Evolutionary conservation across 208 protist species (phyloP).

Genomic region (Acanthamoeba royreba): DNA sequence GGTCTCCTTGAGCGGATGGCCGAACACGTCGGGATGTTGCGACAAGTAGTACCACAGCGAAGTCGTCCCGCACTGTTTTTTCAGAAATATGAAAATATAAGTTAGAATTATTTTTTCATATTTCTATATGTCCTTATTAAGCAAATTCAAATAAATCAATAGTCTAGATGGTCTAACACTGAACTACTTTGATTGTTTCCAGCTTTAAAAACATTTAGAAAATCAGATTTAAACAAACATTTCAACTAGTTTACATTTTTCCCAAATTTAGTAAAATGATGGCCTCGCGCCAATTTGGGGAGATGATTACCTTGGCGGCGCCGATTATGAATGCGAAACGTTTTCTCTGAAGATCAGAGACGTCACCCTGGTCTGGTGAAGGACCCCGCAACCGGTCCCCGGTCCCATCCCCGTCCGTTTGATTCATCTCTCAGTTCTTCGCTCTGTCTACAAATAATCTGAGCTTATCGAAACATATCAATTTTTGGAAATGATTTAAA

Average conservation of each 20-base stretch:
- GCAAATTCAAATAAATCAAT: too few relatives aligned
- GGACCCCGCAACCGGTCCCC: not conserved
- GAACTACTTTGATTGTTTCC: too few relatives aligned
- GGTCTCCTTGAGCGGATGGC: conserved; percentile 11
- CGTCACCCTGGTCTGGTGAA: not conserved
- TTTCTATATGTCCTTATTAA: too few relatives aligned
- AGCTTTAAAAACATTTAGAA: too few relatives aligned
- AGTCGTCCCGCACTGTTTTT: not conserved
- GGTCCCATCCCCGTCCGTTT: not conserved
- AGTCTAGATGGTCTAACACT: too few relatives aligned
- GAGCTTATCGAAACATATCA: too few relatives aligned
- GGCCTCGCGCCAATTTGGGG: too few relatives aligned
- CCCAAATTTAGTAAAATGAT: too few relatives aligned
- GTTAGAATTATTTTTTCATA: not conserved
- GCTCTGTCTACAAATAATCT: too few relatives aligned
- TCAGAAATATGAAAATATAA: not conserved
- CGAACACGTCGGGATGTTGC: conserved; percentile 11
- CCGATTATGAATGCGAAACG: not conserved
- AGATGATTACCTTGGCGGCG: not conserved
- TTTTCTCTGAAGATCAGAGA: not conserved
- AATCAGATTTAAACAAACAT: too few relatives aligned
- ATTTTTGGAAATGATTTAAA: too few relatives aligned
- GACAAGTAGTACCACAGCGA: conserved; percentile 26
- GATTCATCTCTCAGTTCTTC: not conserved
- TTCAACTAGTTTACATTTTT: too few relatives aligned